Base-by-base conservation (phyloP, 345 rosid genomes). In the Sapria himalayana region DNA sequence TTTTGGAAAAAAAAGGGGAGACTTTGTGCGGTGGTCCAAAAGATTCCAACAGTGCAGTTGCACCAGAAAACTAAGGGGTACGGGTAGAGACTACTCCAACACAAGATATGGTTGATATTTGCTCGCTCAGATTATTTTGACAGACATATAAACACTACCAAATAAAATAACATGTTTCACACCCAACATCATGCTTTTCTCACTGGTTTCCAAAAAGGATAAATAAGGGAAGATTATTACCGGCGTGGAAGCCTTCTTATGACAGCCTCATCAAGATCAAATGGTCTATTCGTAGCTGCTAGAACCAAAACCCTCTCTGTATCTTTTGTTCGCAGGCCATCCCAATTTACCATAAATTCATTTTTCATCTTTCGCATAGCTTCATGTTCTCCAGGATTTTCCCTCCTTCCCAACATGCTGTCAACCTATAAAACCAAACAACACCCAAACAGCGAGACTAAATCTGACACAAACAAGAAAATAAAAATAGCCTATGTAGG, bases 311-410 rank as follows among this genome's bases (percentile, higher is more conserved):
- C 81, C 11, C 93, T 56, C 52, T 86, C 92, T 7, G 73, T 72
- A 33, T 81, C 94, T 60, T 78, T 76, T 9, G 94, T 73, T 47
- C 74, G 62, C 37, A 76, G 48, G 27, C 94, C 97, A 57, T 78
- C 98, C 94, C 93, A 89, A 55, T 79, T 71, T 41, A 74, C 73
- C 98, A 81, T 89, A 64, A 89, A 89, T 54, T 82, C 98, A 56
- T 81, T 78, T 55, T 78, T 86, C 81, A 81, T 81, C 74, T 71
- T 81, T 18, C 92, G 77, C 81, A 66, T 73, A 22, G 80, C 76
- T 67, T 81, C 97, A 50, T 81, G 80, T 65, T 81, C 97, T 22
- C 80, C 79, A 0, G 76, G 80, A 54, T 66, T 72, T 57, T 74
- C 92, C 49, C 94, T 60, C 50, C 80, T 69, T n/a, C 97, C 91